Evolutionary conservation across 176 grass and related monocot genomes (phyloP), one percentile per base, ranked within the genome.

Genomic region (Pontederia paniculata): DNA sequence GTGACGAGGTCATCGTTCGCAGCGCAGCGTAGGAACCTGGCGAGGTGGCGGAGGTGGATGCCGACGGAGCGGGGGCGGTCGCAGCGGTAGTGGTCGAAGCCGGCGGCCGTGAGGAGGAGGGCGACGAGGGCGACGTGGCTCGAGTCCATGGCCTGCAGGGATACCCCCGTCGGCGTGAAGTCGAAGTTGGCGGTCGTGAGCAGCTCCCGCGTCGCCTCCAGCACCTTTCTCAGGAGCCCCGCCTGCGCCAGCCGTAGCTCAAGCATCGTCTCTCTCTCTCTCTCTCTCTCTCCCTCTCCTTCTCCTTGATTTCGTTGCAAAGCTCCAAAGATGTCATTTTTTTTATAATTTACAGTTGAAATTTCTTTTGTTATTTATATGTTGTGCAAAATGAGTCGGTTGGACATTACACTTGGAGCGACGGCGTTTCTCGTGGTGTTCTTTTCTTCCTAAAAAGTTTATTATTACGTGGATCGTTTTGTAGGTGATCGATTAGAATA

Each of bases 131-230:
- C 60, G 20, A 63, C 60, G 44, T 63, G 60, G 60, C 44, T 48
- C 17, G 60, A 63, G 44, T 63, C 60, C 60, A 63, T 63, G 60
- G 60, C 60, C 60, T 63, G 60, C 44, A 63, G 60, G 17, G 44
- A 25, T n/a, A 18, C 17, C 9, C 60, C 60, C 41, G 60, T 23
- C 3, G 16, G 19, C 17, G 60, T 47, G 60, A 9, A 63, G 44
- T 48, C 44, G 60, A 63, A 63, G 17, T 63, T 63, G 60, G 44
- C 60, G 20, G 45, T 19, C 15, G 60, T 47, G 43, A 63, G 44
- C 60, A 63, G 44, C 60, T 63, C 60, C 12, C 44, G 43, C 4
- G 47, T 63, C 12, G 60, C 60, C 60, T 63, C 60, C 60, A 63
- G 12, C 15, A 47, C 60, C 60, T 48, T 63, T 42, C 47, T 63